These are phyloP conservation scores for Coniosporium apollinis DNA, from an alignment of 495 filamentous ascomycete species.

Conservation along the genomic window DNA sequence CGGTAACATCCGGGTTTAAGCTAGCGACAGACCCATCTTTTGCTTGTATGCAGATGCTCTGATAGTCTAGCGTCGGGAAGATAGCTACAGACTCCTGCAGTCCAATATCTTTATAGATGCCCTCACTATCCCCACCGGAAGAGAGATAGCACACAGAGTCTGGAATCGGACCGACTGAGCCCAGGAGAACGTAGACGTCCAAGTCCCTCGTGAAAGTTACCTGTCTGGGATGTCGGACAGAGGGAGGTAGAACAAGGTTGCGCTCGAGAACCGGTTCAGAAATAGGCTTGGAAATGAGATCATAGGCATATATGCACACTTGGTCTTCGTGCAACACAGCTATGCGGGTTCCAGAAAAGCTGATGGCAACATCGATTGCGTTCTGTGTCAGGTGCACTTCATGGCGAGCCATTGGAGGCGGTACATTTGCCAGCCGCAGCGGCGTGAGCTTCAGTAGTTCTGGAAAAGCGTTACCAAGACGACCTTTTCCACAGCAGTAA, in stretches of 20 bases:
- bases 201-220: too few species aligned
- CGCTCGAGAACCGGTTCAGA: too few species aligned
- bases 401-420: slow-evolving; percentile 80
- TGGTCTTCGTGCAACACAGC: slow-evolving; percentile 49
- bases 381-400: slow-evolving; percentile 48
- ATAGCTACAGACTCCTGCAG: too few species aligned
- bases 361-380: slow-evolving; percentile 59
- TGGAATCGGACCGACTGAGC: too few species aligned
- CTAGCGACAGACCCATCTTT: background rate
- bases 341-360: slow-evolving; percentile 45
- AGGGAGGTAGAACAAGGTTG: too few species aligned
- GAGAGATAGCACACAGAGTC: too few species aligned
- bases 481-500: background rate
- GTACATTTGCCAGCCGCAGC: slow-evolving; percentile 64
- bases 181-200: too few species aligned
- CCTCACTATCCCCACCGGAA: too few species aligned
- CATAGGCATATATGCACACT: slow-evolving; percentile 50
- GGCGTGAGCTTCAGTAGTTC: slow-evolving; percentile 68
- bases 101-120: too few species aligned
- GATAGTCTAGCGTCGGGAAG: too few species aligned
- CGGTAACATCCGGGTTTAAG: background rate
- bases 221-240: too few species aligned
- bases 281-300: slow-evolving; percentile 13
- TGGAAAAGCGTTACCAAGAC: slow-evolving; percentile 16
- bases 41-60: too few species aligned